Base-by-base conservation (phyloP, 2,329 filamentous ascomycete species). In the Botrytis tulipae region DNA sequence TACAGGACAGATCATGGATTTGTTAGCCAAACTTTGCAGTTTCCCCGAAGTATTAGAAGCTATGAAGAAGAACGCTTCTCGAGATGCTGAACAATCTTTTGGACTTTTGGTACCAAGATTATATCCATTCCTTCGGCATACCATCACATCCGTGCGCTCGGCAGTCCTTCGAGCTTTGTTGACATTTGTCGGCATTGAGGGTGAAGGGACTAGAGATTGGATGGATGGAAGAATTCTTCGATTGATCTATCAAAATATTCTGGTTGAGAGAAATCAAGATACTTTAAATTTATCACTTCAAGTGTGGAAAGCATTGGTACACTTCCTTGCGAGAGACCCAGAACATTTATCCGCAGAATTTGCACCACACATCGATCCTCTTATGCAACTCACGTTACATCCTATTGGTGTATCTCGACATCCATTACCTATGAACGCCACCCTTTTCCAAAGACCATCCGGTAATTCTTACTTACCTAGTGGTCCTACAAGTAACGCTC, bases 1-100 rank as follows among this genome's bases (percentile, higher is more conserved):
- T 82, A 99, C 97, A 16, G 96, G 96, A 66, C 97, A 94, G 73
- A 97, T 99, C 72, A 99, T 99, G 97, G 97, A 99, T 82, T 88
- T 99, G 59, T 87, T 99, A 29, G 96, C 97, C 22, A 98, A 96
- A 74, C 89, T 99, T 2, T 99, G 96, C 84, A 92, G 94, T 76
- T 99, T 98, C 84, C 93, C 93, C 0, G 90, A 97, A 83, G 95
- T 98, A 12, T 84, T 99, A 46, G 90, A 95, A 75, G 93, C 95
- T 22, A 99, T 99, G 96, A 97, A 97, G 83, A 85, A 86, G 44
- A 97, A 97, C 73, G 95, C 95, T 12, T 89, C 90, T 12, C 87
- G 92, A 78, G 93, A 98, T 79, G 88, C 93, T 20, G 92, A 95
- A 78, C 92, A 95, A 72, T 97, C 95, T 1, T 99, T 99, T 81